These are phyloP conservation scores for Ilex paraguariensis DNA, from an alignment of 305 asterid species.

Conservation along the genomic window DNA sequence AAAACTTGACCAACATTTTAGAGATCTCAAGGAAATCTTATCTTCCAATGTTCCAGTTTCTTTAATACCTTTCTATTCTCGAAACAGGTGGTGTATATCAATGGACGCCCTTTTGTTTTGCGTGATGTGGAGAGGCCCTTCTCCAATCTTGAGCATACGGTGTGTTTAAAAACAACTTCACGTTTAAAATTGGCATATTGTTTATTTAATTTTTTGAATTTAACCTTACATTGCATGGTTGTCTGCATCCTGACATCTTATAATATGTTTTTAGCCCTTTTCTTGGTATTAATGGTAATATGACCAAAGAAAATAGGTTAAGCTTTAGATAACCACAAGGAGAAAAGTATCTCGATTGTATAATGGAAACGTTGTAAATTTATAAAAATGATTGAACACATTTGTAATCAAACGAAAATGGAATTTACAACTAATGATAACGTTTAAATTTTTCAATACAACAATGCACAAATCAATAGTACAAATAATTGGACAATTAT, in stretches of 20 bases:
- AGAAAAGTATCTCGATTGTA: no score
- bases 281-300: not conserved
- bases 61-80: constrained; percentile 16
- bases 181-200: constrained; percentile 2
- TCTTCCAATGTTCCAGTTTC: not conserved
- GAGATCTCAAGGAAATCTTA: not conserved
- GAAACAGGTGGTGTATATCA: constrained; percentile 87
- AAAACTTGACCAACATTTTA: not conserved
- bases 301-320: no score
- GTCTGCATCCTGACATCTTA: constrained; percentile 12
- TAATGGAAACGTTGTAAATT: no score
- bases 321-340: no score
- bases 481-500: no score
- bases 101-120: constrained; percentile 96
- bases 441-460: no score
- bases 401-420: no score
- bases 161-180: constrained; percentile 36
- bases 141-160: constrained; percentile 98
- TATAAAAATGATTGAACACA: no score
- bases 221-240: not conserved
- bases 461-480: no score
- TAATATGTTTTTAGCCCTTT: constrained; percentile 1
- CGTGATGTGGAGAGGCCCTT: constrained; percentile 98
- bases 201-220: constrained; percentile 1
- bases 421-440: no score